Base-by-base conservation (phyloP, 2,329 filamentous ascomycete genomes). In the Fusarium subtropicale region DNA sequence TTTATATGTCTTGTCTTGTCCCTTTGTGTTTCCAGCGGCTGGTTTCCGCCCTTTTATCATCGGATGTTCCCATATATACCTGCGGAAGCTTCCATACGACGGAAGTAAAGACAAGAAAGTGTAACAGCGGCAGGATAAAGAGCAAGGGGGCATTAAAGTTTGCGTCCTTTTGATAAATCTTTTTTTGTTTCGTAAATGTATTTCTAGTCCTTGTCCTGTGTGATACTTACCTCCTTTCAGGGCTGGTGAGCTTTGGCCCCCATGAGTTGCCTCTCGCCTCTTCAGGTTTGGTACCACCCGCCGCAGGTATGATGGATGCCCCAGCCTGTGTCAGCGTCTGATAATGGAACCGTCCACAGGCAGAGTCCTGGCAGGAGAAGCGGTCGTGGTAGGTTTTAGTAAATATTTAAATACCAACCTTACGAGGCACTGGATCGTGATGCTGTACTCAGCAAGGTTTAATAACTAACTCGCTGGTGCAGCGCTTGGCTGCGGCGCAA, bases 191-290 rank as follows among this genome's bases (percentile, higher is more conserved):
- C n/a, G 36, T 15, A 20, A 39, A 7, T 39, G n/a, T 39, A 28
- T 18, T 46, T 30, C 31, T 22, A 18, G 42, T 48, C 47, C 47
- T 51, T 52, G 48, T 41, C 48, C 30, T 56, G 42, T 36, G 13
- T 28, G 38, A 48, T 7, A 60, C 46, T 53, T 60, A 18, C 55
- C 62, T 48, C 60, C 38, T 53, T 60, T 60, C 62, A 56, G 57
- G 66, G 46, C 54, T 46, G 57, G 51, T 63, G 62, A 45, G 54
- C 54, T 59, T 64, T 58, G 64, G 66, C 58, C 62, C 53, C 62
- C 67, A 68, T 69, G 53, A 52, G 34, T 30, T 39, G 36, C 48
- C 24, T 16, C 26, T 30, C 28, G 28, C 28, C 60, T 53, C 30
- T 69, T 51, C 47, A 39, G 36, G 36, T 7, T 39, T 39, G n/a